These are phyloP conservation scores for Sugiyamaella valdiviana DNA, from an alignment of 805 yeast species.

Conservation along the genomic window DNA sequence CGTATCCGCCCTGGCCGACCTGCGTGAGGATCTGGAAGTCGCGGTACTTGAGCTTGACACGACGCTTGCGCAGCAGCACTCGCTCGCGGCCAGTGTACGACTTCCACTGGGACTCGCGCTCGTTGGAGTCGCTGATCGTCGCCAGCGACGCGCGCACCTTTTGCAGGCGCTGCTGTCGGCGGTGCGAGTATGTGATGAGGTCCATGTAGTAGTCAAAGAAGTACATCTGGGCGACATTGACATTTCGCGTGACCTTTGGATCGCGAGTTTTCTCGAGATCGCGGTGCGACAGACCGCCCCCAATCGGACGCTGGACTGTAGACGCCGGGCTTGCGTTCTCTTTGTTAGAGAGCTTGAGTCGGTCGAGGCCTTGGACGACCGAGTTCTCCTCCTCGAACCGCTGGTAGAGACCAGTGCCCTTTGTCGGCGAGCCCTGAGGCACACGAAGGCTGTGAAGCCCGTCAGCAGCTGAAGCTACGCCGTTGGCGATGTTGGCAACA, in stretches of 20 bases:
- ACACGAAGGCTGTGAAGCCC: slow-evolving; percentile 4
- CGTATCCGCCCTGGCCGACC: slow-evolving; percentile 99
- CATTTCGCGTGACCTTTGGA: slow-evolving; percentile 76
- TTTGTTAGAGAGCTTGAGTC: slow-evolving; percentile 12
- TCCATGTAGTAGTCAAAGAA: slow-evolving; percentile 95
- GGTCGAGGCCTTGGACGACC: slow-evolving; percentile 17
- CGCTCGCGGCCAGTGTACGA: slow-evolving; percentile 80
- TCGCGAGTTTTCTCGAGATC: slow-evolving; percentile 43
- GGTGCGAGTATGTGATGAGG: slow-evolving; percentile 84
- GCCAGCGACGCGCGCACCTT: slow-evolving; percentile 52
- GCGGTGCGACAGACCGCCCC: background rate
- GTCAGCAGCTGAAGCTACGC: slow-evolving; percentile 7
- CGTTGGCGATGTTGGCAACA: slow-evolving; percentile 5
- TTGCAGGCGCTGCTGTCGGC: slow-evolving; percentile 73
- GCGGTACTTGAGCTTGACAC: slow-evolving; percentile 87
- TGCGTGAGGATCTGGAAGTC: slow-evolving; percentile 96
- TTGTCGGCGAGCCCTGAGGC: background rate
- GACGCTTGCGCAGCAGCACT: slow-evolving; percentile 74
- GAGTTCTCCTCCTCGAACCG: slow-evolving; percentile 17
- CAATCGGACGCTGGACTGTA: background rate
- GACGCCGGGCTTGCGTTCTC: slow-evolving; percentile 8
- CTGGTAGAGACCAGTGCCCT: background rate
- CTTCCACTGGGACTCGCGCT: slow-evolving; percentile 59
- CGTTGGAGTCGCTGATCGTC: slow-evolving; percentile 32
- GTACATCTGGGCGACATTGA: slow-evolving; percentile 88